A percentile compares a stretch with the other conserved stretches of the same genome.
phyloP scores from a whole-genome alignment of 106 monocot genomes.

The Dactylorhiza incarnata region DNA sequence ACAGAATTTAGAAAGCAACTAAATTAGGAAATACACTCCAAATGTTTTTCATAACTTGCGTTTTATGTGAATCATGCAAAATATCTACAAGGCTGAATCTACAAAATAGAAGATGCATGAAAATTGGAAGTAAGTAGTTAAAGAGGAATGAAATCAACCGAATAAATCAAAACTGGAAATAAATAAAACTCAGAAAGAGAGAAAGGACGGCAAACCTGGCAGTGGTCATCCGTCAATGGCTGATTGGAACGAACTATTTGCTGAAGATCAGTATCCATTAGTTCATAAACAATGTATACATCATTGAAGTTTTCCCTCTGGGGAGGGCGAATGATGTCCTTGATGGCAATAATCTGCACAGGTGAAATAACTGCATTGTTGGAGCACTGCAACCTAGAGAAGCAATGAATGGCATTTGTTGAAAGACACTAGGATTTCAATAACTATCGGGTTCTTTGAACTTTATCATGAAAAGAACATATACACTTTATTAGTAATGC shows the following conservation, averaged over 20 bases:
- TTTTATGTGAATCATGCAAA: background rate
- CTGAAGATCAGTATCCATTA: conserved; percentile 33
- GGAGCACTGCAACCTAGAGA: background rate
- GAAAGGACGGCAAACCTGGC: conserved; percentile 14
- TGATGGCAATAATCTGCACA: conserved; percentile 25
- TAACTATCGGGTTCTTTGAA: background rate
- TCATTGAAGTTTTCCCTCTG: conserved; percentile 24
- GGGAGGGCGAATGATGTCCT: conserved; percentile 27
- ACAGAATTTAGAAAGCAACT: background rate
- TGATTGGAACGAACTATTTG: conserved; percentile 30
- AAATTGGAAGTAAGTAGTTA: background rate
- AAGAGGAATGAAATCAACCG: background rate
- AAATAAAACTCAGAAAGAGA: background rate
- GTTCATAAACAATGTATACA: conserved; percentile 30
- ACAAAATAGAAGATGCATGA: background rate
- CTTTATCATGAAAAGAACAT: background rate
- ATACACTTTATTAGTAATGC: background rate
- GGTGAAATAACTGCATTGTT: background rate
- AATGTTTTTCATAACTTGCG: no score
- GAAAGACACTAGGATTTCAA: background rate
- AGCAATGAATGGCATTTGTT: background rate
- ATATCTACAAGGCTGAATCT: background rate
- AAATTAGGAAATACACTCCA: no score
- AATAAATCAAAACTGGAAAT: background rate
- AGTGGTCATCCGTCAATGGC: conserved; percentile 23